phyloP scores from a whole-genome alignment of 306 rosid species.

The Vachellia collinsii region DNA sequence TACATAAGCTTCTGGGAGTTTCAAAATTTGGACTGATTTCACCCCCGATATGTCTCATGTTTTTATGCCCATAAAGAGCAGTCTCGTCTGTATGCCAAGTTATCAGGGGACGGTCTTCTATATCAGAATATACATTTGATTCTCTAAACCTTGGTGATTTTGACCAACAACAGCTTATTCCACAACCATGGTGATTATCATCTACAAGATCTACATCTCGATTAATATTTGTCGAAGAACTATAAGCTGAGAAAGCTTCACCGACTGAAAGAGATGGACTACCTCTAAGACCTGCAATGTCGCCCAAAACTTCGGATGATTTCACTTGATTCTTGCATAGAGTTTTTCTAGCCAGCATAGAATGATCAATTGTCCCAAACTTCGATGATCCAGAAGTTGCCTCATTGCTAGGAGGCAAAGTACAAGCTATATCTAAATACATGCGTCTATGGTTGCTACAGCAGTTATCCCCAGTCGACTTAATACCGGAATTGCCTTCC shows the following conservation, averaged over 20 bases:
- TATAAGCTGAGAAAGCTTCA: slow-evolving; percentile 44
- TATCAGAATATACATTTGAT: slow-evolving; percentile 42
- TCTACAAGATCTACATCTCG: slow-evolving; percentile 52
- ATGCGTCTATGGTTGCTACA: slow-evolving; percentile 46
- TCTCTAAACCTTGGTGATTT: slow-evolving; percentile 70
- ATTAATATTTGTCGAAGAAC: slow-evolving; percentile 32
- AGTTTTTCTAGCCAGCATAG: slow-evolving; percentile 32
- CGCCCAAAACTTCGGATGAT: slow-evolving; percentile 42
- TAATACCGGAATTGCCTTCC: slow-evolving; percentile 31
- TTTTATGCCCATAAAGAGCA: slow-evolving; percentile 36
- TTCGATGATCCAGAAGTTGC: slow-evolving; percentile 35
- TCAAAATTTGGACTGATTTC: slow-evolving; percentile 52
- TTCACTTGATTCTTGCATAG: slow-evolving; percentile 39
- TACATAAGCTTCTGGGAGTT: slow-evolving; percentile 67
- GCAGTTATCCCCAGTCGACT: slow-evolving; percentile 51
- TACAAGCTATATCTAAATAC: slow-evolving; percentile 45
- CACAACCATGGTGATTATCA: slow-evolving; percentile 56
- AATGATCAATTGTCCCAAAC: slow-evolving; percentile 46
- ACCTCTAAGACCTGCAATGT: slow-evolving; percentile 39
- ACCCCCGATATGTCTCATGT: slow-evolving; percentile 43
- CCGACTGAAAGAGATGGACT: slow-evolving; percentile 58
- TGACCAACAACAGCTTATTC: slow-evolving; percentile 71
- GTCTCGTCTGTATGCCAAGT: slow-evolving; percentile 45
- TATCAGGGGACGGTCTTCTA: slow-evolving; percentile 63
- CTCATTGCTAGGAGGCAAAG: slow-evolving; percentile 39